phyloP scores from a whole-genome alignment of 257 asterid genomes.

The Rauvolfia tetraphylla region DNA sequence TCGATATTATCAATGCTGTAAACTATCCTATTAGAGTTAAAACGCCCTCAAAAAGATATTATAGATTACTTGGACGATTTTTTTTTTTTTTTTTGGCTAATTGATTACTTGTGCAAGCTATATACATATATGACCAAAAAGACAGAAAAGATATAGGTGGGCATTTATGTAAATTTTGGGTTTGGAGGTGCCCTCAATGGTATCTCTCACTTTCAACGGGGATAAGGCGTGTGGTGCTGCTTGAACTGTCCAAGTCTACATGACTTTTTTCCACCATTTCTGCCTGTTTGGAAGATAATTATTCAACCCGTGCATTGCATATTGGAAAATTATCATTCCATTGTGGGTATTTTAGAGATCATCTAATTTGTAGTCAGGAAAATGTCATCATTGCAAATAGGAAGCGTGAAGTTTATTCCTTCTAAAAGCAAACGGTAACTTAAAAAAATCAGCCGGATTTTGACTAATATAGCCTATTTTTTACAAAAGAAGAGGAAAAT shows the following conservation, averaged over 20 bases:
- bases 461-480: background rate
- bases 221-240: background rate
- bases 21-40: no score
- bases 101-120: no score
- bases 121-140: no score
- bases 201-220: background rate
- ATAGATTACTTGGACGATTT: no score
- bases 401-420: conserved; percentile 9
- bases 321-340: no score
- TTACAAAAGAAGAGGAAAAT: no score
- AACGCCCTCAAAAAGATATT: no score
- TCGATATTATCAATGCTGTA: no score
- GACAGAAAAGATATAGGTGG: no score
- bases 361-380: background rate
- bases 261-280: background rate
- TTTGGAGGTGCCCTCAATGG: background rate
- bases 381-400: conserved; percentile 9
- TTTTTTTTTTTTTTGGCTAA: no score
- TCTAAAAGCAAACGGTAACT: conserved; percentile 3
- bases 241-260: background rate
- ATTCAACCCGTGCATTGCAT: no score
- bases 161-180: background rate
- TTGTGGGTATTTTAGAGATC: background rate
- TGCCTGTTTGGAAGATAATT: no score
- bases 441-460: background rate